Percentiles rank a stretch among this genome's conserved stretches.
phyloP scores from a whole-genome alignment of 352 stramenopile genomes.

The Phytophthora sp. region DNA sequence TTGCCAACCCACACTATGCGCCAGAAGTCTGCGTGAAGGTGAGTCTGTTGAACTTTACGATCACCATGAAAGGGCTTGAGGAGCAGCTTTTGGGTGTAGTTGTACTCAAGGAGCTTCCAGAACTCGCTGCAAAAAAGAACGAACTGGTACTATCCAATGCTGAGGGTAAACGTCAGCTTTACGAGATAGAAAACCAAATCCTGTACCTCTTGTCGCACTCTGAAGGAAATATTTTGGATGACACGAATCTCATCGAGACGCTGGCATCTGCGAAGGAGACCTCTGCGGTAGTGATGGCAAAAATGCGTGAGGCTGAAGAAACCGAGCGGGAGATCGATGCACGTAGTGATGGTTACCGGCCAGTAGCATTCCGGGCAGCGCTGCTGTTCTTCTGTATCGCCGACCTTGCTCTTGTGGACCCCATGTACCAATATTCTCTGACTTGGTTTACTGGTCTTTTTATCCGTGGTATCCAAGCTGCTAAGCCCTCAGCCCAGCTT shows the following conservation, averaged over 20 bases:
- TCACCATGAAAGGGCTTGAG: conserved; percentile 92
- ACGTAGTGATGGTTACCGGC: conserved; percentile 86
- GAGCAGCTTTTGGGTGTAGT: conserved; percentile 91
- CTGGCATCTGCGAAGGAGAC: conserved; percentile 85
- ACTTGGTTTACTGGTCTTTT: conserved; percentile 95
- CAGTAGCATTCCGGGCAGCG: conserved; percentile 87
- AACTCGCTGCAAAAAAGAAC: conserved; percentile 92
- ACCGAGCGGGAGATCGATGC: conserved; percentile 92
- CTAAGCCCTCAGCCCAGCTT: conserved; percentile 67
- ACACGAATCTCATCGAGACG: conserved; percentile 93
- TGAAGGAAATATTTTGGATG: conserved; percentile 93
- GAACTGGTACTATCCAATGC: conserved; percentile 90
- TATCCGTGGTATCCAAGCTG: conserved; percentile 86
- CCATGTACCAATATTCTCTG: conserved; percentile 94
- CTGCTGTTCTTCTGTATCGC: conserved; percentile 93
- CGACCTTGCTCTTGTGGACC: conserved; percentile 87
- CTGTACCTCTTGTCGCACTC: conserved; percentile 91
- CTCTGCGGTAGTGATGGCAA: conserved; percentile 80
- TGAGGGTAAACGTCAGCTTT: conserved; percentile 88
- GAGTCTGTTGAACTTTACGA: conserved; percentile 93
- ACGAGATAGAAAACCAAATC: conserved; percentile 94
- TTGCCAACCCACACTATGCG: conserved; percentile 93
- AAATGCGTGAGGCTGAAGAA: conserved; percentile 92
- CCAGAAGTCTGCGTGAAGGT: conserved; percentile 94
- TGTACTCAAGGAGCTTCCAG: conserved; percentile 90